These are phyloP conservation scores for Penicillium expansum DNA, from an alignment of 2,329 filamentous ascomycete species.

Conservation along the genomic window DNA sequence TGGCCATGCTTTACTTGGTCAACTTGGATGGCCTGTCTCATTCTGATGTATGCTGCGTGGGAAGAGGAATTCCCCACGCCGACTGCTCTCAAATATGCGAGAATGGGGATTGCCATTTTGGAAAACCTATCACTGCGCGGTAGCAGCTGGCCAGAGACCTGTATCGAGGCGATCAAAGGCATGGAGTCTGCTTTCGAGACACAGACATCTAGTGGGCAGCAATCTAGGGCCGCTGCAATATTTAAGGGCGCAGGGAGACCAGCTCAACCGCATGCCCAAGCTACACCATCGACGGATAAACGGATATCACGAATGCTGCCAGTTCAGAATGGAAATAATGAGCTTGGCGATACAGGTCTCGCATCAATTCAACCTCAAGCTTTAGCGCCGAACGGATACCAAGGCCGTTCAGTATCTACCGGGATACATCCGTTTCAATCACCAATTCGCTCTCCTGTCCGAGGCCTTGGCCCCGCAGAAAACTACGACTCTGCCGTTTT, in stretches of 20 bases:
- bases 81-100: slow-evolving; percentile 43
- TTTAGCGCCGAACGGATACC: not conserved
- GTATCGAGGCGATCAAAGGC: slow-evolving; percentile 39
- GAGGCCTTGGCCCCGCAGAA: not conserved
- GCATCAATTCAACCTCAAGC: not conserved
- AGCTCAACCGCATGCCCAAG: not conserved
- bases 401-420: not conserved
- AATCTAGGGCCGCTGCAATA: not conserved
- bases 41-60: slow-evolving; percentile 52
- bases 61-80: slow-evolving; percentile 43
- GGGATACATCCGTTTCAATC: not conserved
- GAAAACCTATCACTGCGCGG: slow-evolving; percentile 35
- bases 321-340: not conserved
- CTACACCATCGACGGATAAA: not conserved
- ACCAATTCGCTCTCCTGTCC: not conserved
- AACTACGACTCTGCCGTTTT: not conserved
- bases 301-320: not conserved
- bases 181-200: slow-evolving; percentile 30
- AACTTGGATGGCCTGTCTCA: slow-evolving; percentile 54
- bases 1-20: slow-evolving; percentile 56
- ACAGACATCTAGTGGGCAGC: not conserved
- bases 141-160: slow-evolving; percentile 40
- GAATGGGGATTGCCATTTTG: slow-evolving; percentile 32
- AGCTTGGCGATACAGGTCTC: not conserved
- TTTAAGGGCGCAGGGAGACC: not conserved